phyloP scores from a whole-genome alignment of 2,329 filamentous ascomycete genomes.

The Dactylonectria macrodidyma region DNA sequence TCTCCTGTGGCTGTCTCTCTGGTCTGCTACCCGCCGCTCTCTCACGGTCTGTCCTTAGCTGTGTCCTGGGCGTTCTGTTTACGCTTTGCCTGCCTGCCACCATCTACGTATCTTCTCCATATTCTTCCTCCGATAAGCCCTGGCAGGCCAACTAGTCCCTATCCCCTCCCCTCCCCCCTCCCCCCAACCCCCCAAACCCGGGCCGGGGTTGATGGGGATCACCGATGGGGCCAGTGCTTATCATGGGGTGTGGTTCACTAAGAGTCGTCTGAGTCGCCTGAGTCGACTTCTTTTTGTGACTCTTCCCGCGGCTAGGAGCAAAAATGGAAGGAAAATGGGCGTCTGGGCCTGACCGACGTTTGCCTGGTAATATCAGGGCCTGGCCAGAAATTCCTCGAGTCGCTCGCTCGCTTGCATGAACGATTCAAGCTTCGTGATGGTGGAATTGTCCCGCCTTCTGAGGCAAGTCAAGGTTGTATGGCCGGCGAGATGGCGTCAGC shows the following conservation, averaged over 20 bases:
- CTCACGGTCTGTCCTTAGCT: neutral
- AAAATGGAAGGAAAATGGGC: neutral
- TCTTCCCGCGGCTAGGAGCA: conserved; percentile 7
- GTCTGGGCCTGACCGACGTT: neutral
- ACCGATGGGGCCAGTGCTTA: conserved; percentile 5
- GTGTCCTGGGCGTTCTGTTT: neutral
- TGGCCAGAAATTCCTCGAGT: neutral
- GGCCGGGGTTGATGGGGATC: neutral
- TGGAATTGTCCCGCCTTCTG: conserved; percentile 35
- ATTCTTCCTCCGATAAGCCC: conserved; percentile 2
- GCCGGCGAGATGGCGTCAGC: conserved; percentile 41
- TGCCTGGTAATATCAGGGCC: neutral
- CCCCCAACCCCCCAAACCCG: neutral
- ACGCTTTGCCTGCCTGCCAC: neutral
- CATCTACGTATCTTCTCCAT: neutral
- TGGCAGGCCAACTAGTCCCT: neutral
- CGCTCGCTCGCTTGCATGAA: neutral
- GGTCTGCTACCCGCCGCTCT: neutral
- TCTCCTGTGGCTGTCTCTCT: neutral
- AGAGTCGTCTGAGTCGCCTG: neutral
- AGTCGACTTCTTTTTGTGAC: neutral
- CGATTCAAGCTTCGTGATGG: conserved; percentile 31
- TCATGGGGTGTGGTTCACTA: conserved; percentile 3
- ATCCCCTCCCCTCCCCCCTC: neutral
- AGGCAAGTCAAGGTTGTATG: conserved; percentile 10